These are phyloP conservation scores for Gardenia jasminoides DNA, from an alignment of 257 asterid genomes.

Conservation along the genomic window DNA sequence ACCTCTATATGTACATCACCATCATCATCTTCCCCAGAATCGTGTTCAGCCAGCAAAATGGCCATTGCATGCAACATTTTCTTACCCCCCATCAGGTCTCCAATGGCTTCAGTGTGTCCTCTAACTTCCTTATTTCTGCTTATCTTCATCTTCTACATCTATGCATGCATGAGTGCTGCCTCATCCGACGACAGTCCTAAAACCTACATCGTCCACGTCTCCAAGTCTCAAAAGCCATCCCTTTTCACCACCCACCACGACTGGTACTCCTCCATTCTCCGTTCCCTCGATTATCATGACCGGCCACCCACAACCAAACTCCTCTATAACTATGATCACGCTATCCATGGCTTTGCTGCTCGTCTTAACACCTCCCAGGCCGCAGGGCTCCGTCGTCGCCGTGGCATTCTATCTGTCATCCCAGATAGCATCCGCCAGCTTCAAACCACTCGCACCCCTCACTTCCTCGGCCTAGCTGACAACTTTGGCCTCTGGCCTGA, in stretches of 20 bases:
- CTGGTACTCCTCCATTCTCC: conserved; percentile 71
- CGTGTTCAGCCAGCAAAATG: background rate
- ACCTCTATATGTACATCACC: no score
- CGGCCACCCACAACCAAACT: conserved; percentile 51
- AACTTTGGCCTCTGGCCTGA: conserved; percentile 83
- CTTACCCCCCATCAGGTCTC: no score
- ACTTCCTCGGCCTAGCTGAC: conserved; percentile 61
- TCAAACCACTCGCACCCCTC: no score
- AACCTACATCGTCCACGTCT: conserved; percentile 80
- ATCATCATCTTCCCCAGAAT: background rate
- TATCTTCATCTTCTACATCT: conserved; percentile 19
- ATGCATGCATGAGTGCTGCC: background rate
- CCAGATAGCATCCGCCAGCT: conserved; percentile 59
- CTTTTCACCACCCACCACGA: conserved; percentile 67
- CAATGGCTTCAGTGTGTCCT: conserved; percentile 22
- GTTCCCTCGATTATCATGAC: conserved; percentile 45
- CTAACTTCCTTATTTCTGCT: conserved; percentile 13
- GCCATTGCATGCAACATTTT: no score
- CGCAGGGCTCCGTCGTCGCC: conserved; percentile 37
- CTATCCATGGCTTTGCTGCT: conserved; percentile 82
- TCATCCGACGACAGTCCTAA: conserved; percentile 39
- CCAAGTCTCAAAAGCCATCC: conserved; percentile 58
- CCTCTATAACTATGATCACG: conserved; percentile 64
- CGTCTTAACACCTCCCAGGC: conserved; percentile 60
- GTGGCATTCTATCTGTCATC: conserved; percentile 67